Base-by-base conservation (phyloP, 176 grass and related monocot species). In the Zea luxurians region DNA sequence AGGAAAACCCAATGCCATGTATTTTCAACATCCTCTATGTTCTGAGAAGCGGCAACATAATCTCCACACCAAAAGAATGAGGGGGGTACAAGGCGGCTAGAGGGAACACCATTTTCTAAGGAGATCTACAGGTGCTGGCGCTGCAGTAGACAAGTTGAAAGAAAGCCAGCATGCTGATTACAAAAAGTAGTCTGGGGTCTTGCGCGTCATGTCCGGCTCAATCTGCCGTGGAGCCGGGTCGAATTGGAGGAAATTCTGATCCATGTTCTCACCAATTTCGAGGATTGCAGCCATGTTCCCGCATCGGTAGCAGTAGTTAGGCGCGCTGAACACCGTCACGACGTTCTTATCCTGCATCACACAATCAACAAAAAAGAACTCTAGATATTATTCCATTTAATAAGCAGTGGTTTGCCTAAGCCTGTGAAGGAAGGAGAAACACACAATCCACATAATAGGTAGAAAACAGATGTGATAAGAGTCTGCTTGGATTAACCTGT, bases 161-260 rank as follows among this genome's bases (percentile, higher is more conserved):
- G 76, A 0, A 64, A 64, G 43, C 64, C 58, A 54, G 40, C 69
- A 79, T 12, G 13, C 13, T 1, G 2, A 81, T 88, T 84, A 91
- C 81, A 91, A 81, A 87, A 90, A 93, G 79, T 93, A 93, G 71
- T 93, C 91, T 2, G 91, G 91, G 68, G 91, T 90, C 79, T 90
- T 93, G 82, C 85, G 77, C 2, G 85, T 88, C 58, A 79, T 87
- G 55, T 93, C 88, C 0, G 88, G 88, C 45, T 93, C 84, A 0
- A 93, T 88, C 66, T 93, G 88, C 41, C 87, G 80, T 0, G 90
- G 90, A 0, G 90, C 90, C 21, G 90, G 90, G 52, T 92, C 90
- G 0, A 92, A 92, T 72, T 92, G 90, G 38, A 92, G 86, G 76
- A 92, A 92, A 63, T 92, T 92, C 5, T 92, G 90, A 71, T 85